Base-by-base conservation (phyloP, 1,139 yeast genomes). In the Geotrichum citri-aurantii region DNA sequence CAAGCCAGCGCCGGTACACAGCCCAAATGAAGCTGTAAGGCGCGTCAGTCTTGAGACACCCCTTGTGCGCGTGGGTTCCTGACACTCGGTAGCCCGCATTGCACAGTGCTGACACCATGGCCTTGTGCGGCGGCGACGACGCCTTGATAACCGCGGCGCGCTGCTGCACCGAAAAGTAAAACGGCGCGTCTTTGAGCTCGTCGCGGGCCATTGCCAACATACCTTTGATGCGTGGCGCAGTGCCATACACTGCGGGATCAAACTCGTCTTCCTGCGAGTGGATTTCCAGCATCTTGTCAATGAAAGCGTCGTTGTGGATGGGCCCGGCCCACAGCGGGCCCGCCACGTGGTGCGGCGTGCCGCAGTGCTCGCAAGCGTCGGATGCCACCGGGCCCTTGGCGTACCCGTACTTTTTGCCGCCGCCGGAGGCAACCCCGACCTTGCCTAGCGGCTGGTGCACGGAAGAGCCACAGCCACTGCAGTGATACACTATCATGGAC, bases 311-410 rank as follows among this genome's bases (percentile, higher is more conserved):
- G 68, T 86, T 80, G 68, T 92, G 98, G 57, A 93, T 74, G 1
- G 79, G 77, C 0, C 95, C 97, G 10, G 83, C 89, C 87, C 96
- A 93, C 97, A 93, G 88, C 59, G 99, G 99, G 1, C 99, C 99
- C 2, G 95, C 93, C n/a, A n/a, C n/a, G 69, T 87, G 95, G 69
- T 82, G 82, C 3, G 81, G 77, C 59, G 79, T 79, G 1, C 82
- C 86, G 74, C 99, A 93, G 71, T 78, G 85, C 49, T 77, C 69
- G 74, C 99, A 95, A n/a, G 26, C 71, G 4, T 78, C 72, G 7
- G 81, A 79, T 2, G 81, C 78, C 1, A 81, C 78, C 0, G 85
- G 83, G 1, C 85, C 87, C 61, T 78, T 81, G 1, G 87, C 83
- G 52, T 79, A 75, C 2, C 83, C 79, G 64, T 73, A 83, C 66